Percentiles rank a stretch among this genome's conserved stretches.
Evolutionary conservation across 371 early-diverging fungal species (phyloP).

Genomic region (Pancytospora philotis): DNA sequence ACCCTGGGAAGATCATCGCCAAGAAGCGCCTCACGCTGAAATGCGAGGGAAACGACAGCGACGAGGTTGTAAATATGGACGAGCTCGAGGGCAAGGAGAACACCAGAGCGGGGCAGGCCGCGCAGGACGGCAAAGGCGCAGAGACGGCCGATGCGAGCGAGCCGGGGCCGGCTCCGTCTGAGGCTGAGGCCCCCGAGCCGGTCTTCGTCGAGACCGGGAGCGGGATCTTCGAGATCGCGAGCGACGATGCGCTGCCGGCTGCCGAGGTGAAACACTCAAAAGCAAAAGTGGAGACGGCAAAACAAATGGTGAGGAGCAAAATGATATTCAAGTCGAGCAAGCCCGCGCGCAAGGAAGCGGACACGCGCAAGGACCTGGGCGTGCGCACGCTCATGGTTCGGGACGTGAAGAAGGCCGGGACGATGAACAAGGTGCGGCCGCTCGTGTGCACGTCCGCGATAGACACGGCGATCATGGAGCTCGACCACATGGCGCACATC

Average conservation of each 20-base stretch:
- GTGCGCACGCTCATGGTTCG: background rate
- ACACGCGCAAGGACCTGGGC: background rate
- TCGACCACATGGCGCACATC: slow-evolving; percentile 37
- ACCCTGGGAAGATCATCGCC: slow-evolving; percentile 8
- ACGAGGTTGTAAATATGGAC: background rate
- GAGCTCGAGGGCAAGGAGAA: background rate
- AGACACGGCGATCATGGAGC: slow-evolving; percentile 35
- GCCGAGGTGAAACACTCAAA: slow-evolving; percentile 3
- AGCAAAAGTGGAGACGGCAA: background rate
- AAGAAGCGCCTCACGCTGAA: background rate
- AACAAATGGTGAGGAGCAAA: slow-evolving; percentile 11
- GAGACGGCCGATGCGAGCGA: background rate
- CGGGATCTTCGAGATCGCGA: background rate
- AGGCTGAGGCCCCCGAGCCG: background rate
- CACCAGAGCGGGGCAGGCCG: background rate
- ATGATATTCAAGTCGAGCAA: slow-evolving; percentile 2
- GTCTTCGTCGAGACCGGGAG: background rate
- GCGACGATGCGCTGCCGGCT: background rate
- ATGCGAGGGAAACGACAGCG: background rate
- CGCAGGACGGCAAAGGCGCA: background rate
- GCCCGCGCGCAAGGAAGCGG: background rate
- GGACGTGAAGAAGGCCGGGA: background rate
- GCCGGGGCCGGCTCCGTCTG: too few species aligned
- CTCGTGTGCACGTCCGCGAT: slow-evolving; percentile 19
- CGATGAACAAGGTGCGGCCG: slow-evolving; percentile 27